Conservation (phyloP, 2,329 filamentous ascomycete genomes). For the Teratosphaeria epicoccoides region DNA sequence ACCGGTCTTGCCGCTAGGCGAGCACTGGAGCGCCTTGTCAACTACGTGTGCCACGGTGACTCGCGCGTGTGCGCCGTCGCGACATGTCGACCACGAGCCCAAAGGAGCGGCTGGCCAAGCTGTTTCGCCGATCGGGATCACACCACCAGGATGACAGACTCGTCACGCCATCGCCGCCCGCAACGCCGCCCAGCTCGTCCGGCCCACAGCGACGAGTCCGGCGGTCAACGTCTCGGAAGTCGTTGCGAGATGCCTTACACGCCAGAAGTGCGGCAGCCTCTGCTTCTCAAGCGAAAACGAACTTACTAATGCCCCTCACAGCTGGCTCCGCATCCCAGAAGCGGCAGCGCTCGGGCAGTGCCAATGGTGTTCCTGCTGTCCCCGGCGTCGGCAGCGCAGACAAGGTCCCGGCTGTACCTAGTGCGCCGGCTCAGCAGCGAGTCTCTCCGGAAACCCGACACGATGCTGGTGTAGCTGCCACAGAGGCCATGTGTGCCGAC, state of each 20-base stretch:
- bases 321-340: neutral
- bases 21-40: neutral
- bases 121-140: slow-evolving; percentile 2
- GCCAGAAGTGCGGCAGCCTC: no score
- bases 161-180: neutral
- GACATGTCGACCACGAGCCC: neutral
- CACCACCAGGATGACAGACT: neutral
- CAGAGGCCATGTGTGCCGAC: slow-evolving; percentile 4
- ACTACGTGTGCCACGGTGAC: neutral
- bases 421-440: neutral
- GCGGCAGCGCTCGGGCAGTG: neutral
- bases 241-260: slow-evolving; percentile 3
- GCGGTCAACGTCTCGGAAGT: slow-evolving; percentile 1
- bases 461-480: neutral
- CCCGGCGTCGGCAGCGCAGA: neutral
- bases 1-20: neutral
- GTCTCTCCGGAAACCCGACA: neutral
- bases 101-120: neutral
- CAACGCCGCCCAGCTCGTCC: slow-evolving; percentile 1
- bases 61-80: neutral
- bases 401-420: neutral
- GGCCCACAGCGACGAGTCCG: neutral
- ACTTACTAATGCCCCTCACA: neutral
- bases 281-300: neutral
- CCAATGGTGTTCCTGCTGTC: neutral